Percentiles rank a stretch among this genome's conserved stretches.
phyloP scores from a whole-genome alignment of 1,139 yeast species.

The Blastobotrys indianensis region DNA sequence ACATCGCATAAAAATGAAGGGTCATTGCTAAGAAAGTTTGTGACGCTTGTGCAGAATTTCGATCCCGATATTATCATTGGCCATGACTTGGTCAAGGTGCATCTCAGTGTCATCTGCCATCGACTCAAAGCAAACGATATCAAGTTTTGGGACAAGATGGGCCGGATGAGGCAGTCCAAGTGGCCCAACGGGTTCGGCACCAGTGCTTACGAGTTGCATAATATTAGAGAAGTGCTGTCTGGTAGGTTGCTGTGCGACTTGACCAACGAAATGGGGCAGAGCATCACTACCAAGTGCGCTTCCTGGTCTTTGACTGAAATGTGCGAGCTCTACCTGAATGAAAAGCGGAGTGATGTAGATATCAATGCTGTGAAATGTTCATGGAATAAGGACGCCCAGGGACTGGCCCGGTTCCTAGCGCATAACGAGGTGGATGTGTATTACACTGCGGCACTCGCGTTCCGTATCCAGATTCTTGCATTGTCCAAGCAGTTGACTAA shows the following conservation, averaged over 20 bases:
- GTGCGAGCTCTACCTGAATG: slow-evolving; percentile 71
- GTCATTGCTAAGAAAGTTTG: slow-evolving; percentile 56
- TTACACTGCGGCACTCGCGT: slow-evolving; percentile 66
- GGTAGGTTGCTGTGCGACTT: slow-evolving; percentile 91
- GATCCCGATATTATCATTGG: slow-evolving; percentile 94
- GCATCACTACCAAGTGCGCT: slow-evolving; percentile 84
- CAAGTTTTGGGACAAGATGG: slow-evolving; percentile 74
- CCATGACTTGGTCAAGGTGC: slow-evolving; percentile 73
- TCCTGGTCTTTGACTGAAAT: slow-evolving; percentile 95
- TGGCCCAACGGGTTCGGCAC: slow-evolving; percentile 67
- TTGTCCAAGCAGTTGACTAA: slow-evolving; percentile 87
- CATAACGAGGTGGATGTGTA: slow-evolving; percentile 67
- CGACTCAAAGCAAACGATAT: slow-evolving; percentile 67
- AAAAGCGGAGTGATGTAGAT: slow-evolving; percentile 63
- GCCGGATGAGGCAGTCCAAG: slow-evolving; percentile 60
- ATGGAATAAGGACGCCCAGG: slow-evolving; percentile 53
- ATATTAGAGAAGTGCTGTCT: slow-evolving; percentile 58
- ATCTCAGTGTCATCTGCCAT: slow-evolving; percentile 74
- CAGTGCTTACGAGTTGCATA: slow-evolving; percentile 40
- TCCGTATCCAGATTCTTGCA: slow-evolving; percentile 77
- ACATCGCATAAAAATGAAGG: slow-evolving; percentile 54
- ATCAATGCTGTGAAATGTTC: slow-evolving; percentile 55
- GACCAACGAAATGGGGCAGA: slow-evolving; percentile 92
- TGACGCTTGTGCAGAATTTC: slow-evolving; percentile 60
- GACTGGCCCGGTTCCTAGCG: slow-evolving; percentile 61